Evolutionary conservation across 176 grass and related monocot species (phyloP), one percentile per base, ranked within the genome.

Genomic region (Lolium perenne): DNA sequence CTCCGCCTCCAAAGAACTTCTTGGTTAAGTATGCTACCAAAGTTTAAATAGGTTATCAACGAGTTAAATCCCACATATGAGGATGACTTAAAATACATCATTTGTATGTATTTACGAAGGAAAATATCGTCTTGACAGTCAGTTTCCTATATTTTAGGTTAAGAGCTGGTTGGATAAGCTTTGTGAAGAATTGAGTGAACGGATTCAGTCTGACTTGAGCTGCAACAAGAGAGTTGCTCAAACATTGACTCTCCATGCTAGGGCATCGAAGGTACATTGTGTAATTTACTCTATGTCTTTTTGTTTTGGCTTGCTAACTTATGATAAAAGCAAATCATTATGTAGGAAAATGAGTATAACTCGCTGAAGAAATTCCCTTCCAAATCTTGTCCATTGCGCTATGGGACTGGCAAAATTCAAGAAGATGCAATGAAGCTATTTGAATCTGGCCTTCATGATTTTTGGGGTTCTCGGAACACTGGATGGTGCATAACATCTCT

Each of bases 401-500:
- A 94, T 92, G 96, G 92, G n/a, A 91, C 90, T 75, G 71, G 63
- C 26, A 98, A 98, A 92, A 87, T 98, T 87, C 91, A 92, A 92
- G 96, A 98, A 78, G 96, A 95, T 90, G 91, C 92, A 86, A 92
- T 95, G 88, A 93, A 78, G 82, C 87, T 98, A 86, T 98, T 98
- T 78, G 88, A 94, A 89, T 89, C 77, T 7, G 88, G 81, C 4
- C 93, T 98, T 87, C 76, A 80, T 47, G 96, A 98, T 55, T 95
- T 95, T 94, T 95, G 95, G 83, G 87, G 61, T 79, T 94, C 86
- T 80, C 91, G 92, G 72, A 89, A 86, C 61, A 83, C 86, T 71
- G 84, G 88, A 87, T 95, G 96, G 96, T 86, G 91, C 72, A 86
- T 98, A 76, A 94, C 93, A 72, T 95, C 93, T 84, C 93, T 98